A percentile compares a stretch with the other conserved stretches of the same genome.
Evolutionary conservation across 2,329 filamentous ascomycete species (phyloP).

Genomic region (Helotiales sp.): DNA sequence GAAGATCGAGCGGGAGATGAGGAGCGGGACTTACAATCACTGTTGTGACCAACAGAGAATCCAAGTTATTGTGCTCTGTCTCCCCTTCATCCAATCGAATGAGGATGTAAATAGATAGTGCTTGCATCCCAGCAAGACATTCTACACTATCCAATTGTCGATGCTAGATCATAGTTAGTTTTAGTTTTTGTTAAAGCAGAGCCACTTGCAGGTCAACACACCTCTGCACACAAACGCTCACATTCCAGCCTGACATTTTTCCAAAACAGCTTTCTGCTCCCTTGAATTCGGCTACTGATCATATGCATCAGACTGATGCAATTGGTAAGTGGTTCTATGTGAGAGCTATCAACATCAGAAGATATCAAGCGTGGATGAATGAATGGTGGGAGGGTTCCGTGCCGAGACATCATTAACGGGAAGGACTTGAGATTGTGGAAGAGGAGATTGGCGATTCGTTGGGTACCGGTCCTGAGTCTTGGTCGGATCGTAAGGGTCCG

Average conservation of each 20-base stretch:
- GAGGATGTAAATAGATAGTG: constrained; percentile 51
- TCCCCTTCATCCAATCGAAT: constrained; percentile 51
- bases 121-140: constrained; percentile 50
- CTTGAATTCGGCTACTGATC: constrained; percentile 43
- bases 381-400: constrained; percentile 49
- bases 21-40: constrained; percentile 42
- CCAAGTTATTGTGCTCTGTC: constrained; percentile 50
- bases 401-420: constrained; percentile 47
- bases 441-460: constrained; percentile 47
- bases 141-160: constrained; percentile 45
- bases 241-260: constrained; percentile 51
- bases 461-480: constrained; percentile 36
- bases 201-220: constrained; percentile 39
- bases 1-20: constrained; percentile 10
- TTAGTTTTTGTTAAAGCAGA: not conserved
- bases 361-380: constrained; percentile 46
- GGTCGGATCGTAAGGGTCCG: constrained; percentile 42
- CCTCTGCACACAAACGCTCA: constrained; percentile 46
- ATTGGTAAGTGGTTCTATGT: constrained; percentile 48
- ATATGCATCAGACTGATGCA: constrained; percentile 51
- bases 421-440: constrained; percentile 50
- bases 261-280: constrained; percentile 51
- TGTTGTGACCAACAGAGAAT: constrained; percentile 45
- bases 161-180: constrained; percentile 38
- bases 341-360: constrained; percentile 30